These are phyloP conservation scores for Colletotrichum musicola DNA, from an alignment of 2,329 filamentous ascomycete species.

Conservation along the genomic window DNA sequence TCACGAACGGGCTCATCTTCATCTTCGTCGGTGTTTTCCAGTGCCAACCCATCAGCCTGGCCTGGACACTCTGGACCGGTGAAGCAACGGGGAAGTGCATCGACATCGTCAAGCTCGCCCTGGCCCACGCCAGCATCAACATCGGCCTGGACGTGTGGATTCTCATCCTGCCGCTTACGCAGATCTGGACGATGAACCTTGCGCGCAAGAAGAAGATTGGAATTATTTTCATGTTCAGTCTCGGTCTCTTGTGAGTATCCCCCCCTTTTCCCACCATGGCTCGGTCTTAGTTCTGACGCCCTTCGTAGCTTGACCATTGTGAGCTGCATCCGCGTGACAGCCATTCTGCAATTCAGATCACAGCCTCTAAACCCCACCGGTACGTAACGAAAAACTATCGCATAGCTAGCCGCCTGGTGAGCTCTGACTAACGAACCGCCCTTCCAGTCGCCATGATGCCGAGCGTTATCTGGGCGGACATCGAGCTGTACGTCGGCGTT, in stretches of 20 bases:
- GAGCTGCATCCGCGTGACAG: slow-evolving; percentile 1
- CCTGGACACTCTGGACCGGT: slow-evolving; percentile 27
- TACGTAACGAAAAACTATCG: neutral
- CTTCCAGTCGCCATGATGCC: slow-evolving; percentile 28
- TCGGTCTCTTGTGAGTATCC: slow-evolving; percentile 27
- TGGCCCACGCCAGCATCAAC: slow-evolving; percentile 24
- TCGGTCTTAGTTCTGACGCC: neutral
- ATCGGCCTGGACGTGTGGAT: slow-evolving; percentile 31
- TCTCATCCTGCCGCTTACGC: slow-evolving; percentile 15
- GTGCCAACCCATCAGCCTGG: slow-evolving; percentile 20
- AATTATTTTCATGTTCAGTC: slow-evolving; percentile 26
- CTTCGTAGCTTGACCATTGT: slow-evolving; percentile 16
- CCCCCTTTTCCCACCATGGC: neutral
- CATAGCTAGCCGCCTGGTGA: neutral
- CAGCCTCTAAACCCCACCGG: slow-evolving; percentile 25
- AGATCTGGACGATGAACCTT: slow-evolving; percentile 27
- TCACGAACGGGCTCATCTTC: slow-evolving; percentile 15
- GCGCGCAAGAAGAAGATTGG: slow-evolving; percentile 23
- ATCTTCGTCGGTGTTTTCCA: slow-evolving; percentile 16
- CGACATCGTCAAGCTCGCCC: neutral
- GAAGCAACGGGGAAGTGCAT: slow-evolving; percentile 22
- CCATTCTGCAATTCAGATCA: slow-evolving; percentile 15
- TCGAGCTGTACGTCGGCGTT: slow-evolving; percentile 24
- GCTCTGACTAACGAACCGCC: neutral
- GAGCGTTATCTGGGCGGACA: slow-evolving; percentile 18